phyloP scores from a whole-genome alignment of 1,139 yeast species.

The Hansenula sp. region DNA sequence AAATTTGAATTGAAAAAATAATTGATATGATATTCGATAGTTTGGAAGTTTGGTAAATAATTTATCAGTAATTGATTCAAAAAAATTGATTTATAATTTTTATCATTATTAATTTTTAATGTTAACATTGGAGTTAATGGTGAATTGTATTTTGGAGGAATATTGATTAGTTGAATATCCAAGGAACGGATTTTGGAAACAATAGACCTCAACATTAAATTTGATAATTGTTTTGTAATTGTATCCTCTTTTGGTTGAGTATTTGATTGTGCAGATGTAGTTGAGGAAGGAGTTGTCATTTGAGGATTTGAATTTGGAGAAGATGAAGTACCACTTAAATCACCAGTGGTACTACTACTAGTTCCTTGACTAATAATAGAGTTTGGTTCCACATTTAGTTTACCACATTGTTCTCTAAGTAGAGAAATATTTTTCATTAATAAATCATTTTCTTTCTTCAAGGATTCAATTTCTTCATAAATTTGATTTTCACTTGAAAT shows the following conservation, averaged over 20 bases:
- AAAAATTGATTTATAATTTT: constrained; percentile 3
- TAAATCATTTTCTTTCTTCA: constrained; percentile 16
- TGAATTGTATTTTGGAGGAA: constrained; percentile 4
- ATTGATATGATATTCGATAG: constrained; percentile 9
- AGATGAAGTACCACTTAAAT: neutral
- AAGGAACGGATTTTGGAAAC: neutral
- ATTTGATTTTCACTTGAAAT: constrained; percentile 17
- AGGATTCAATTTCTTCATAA: constrained; percentile 15
- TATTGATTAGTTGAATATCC: neutral
- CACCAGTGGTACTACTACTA: neutral
- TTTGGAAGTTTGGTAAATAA: constrained; percentile 8
- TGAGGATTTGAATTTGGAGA: neutral
- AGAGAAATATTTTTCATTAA: constrained; percentile 12
- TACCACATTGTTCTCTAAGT: constrained; percentile 7
- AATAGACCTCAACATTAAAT: neutral
- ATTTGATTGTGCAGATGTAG: neutral
- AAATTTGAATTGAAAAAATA: constrained; percentile 12
- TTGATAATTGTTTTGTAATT: constrained; percentile 1
- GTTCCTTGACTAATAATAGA: neutral
- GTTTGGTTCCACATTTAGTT: neutral
- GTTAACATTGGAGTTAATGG: constrained; percentile 7
- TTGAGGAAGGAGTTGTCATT: neutral
- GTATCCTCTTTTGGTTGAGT: constrained; percentile 1
- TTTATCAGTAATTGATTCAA: constrained; percentile 2
- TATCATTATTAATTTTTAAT: constrained; percentile 5